Evolutionary conservation across 2,329 filamentous ascomycete genomes (phyloP).

Genomic region (Stemphylium vesicarium): DNA sequence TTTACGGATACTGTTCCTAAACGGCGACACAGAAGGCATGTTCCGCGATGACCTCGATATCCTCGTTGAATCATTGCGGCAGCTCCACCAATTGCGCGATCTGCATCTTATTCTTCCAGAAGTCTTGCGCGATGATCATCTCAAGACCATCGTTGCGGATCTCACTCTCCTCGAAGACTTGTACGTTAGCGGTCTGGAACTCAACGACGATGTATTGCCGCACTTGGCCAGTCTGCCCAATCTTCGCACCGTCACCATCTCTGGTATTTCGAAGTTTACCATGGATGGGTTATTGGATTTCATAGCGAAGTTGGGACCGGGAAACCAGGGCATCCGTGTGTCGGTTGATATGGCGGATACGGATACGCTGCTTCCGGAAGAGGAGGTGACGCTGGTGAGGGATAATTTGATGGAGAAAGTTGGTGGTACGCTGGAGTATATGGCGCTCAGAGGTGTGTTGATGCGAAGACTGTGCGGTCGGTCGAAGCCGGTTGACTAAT

Average conservation of each 20-base stretch:
- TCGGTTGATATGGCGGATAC: constrained; percentile 55
- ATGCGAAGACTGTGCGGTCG: not conserved
- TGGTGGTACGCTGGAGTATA: constrained; percentile 55
- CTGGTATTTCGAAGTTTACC: constrained; percentile 63
- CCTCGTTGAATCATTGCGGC: constrained; percentile 59
- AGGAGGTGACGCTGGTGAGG: constrained; percentile 48
- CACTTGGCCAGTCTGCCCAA: constrained; percentile 55
- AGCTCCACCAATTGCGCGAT: constrained; percentile 59
- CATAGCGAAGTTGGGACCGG: constrained; percentile 48
- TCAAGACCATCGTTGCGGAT: constrained; percentile 55
- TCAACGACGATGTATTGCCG: constrained; percentile 58
- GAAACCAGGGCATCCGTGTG: constrained; percentile 52
- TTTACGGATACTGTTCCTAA: constrained; percentile 55
- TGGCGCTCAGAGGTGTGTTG: constrained; percentile 51
- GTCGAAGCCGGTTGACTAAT: constrained; percentile 2
- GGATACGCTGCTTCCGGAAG: constrained; percentile 49
- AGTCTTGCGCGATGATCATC: constrained; percentile 58
- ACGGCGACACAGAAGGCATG: constrained; percentile 56
- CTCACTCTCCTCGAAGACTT: constrained; percentile 62
- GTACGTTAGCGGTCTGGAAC: constrained; percentile 61
- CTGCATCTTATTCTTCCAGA: constrained; percentile 61
- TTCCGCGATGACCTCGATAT: constrained; percentile 56
- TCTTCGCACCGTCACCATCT: constrained; percentile 61
- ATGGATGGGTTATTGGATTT: constrained; percentile 57
- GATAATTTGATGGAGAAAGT: constrained; percentile 49